Evolutionary conservation across 306 rosid species (phyloP), one percentile per base, ranked within the genome.

Genomic region (Neltuma alba): DNA sequence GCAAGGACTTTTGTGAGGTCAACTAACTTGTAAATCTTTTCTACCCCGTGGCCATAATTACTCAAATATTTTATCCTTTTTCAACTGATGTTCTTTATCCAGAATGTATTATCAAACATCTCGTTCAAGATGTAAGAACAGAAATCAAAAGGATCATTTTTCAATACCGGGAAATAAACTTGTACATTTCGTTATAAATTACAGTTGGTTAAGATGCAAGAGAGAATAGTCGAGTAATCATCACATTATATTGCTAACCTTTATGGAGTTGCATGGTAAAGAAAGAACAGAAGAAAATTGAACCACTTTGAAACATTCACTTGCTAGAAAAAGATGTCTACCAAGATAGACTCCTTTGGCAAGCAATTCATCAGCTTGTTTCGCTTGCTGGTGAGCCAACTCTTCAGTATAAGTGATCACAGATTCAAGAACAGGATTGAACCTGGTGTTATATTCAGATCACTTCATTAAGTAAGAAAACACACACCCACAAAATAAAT

Each of bases 401-500:
- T 92, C 97, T 69, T 92, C 89, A 3, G 91, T 92, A 74, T 40
- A 90, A 27, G 92, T 68, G 74, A 94, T 76, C 71, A 90, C 97
- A 0, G 89, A 79, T 83, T 90, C 89, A 81, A 92, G 98, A 85
- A 86, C 79, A 74, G 62, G 85, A 88, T 86, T 79, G 65, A 90
- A 89, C 92, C 88, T 92, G 82, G 45, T 74, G 75, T 83, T 55
- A 67, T 78, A 77, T 70, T 63, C 80, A 74, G 34, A 71, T 16
- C 41, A 60, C 47, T 66, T 44, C 71, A 33, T 57, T 52, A 67
- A 50, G 70, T 13, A 47, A 69, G 65, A 25, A 30, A 38, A 38
- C 31, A 37, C 42, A 60, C 23, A 31, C 75, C 72, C 13, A 72
- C 42, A 61, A 63, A 58, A 50, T 21, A 72, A 21, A 63, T 37